A percentile compares a stretch with the other conserved stretches of the same genome.
Evolutionary conservation across 1,139 yeast species (phyloP).

Genomic region (Debaryomyces subglobosus): DNA sequence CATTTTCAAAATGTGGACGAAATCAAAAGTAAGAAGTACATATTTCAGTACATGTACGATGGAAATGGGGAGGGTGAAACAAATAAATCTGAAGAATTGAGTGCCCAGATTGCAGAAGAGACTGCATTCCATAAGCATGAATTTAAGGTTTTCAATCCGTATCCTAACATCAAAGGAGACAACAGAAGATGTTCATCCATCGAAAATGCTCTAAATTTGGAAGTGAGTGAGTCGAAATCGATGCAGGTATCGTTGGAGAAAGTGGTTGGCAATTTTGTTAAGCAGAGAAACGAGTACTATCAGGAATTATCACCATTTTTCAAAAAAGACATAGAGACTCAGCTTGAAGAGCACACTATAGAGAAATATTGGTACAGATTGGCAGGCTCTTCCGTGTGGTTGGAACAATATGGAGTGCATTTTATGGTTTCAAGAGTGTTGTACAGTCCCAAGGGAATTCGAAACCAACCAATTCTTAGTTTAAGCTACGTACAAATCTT

Average conservation of each 20-base stretch:
- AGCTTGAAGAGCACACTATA: slow-evolving; percentile 20
- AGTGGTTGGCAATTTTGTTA: slow-evolving; percentile 15
- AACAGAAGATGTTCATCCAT: slow-evolving; percentile 20
- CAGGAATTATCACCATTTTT: slow-evolving; percentile 24
- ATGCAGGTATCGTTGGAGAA: slow-evolving; percentile 14
- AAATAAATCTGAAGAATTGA: slow-evolving; percentile 14
- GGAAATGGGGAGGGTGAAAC: neutral
- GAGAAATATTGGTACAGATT: slow-evolving; percentile 31
- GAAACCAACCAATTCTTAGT: slow-evolving; percentile 28
- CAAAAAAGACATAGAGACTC: slow-evolving; percentile 20
- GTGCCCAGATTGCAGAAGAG: slow-evolving; percentile 7
- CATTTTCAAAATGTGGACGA: slow-evolving; percentile 7
- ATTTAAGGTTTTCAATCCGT: slow-evolving; percentile 13
- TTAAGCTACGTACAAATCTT: slow-evolving; percentile 31
- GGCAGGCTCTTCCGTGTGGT: slow-evolving; percentile 39
- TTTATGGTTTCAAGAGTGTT: slow-evolving; percentile 34
- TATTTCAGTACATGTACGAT: slow-evolving; percentile 15
- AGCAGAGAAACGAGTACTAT: slow-evolving; percentile 14
- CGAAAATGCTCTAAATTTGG: slow-evolving; percentile 14
- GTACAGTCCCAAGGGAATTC: slow-evolving; percentile 25
- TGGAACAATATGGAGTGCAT: slow-evolving; percentile 36
- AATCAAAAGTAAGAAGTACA: neutral
- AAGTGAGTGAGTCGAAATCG: slow-evolving; percentile 13
- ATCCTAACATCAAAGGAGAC: slow-evolving; percentile 19
- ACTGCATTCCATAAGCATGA: slow-evolving; percentile 10